Conservation (phyloP, 164 flowering plant genomes). For the Stephania japonica region DNA sequence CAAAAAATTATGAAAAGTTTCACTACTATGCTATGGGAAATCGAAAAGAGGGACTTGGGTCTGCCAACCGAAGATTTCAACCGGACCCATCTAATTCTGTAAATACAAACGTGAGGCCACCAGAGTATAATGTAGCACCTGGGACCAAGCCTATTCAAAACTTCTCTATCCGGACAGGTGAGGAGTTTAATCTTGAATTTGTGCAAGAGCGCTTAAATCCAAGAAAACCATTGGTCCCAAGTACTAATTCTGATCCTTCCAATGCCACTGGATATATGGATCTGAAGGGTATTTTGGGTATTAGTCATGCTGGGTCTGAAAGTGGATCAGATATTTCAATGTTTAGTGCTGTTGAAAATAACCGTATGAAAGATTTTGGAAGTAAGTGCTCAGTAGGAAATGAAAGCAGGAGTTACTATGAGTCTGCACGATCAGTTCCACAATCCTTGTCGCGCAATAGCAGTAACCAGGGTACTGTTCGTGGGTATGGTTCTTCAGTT, state of each 20-base stretch:
- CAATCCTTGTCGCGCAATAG: constrained; percentile 34
- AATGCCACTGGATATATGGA: constrained; percentile 46
- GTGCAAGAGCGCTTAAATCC: constrained; percentile 68
- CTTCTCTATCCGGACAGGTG: constrained; percentile 91
- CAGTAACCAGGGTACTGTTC: constrained; percentile 30
- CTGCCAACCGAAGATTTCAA: constrained; percentile 35
- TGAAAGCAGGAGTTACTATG: constrained; percentile 32
- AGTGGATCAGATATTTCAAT: constrained; percentile 58
- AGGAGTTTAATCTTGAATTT: constrained; percentile 89
- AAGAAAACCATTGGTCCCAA: constrained; percentile 33
- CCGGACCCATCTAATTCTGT: constrained; percentile 38
- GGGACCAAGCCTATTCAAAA: constrained; percentile 54
- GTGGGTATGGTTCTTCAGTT: constrained; percentile 46
- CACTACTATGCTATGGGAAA: constrained; percentile 28
- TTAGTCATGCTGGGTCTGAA: constrained; percentile 50
- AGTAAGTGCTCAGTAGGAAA: constrained; percentile 29
- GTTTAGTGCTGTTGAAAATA: constrained; percentile 32
- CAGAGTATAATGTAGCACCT: constrained; percentile 32
- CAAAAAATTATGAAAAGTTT: constrained; percentile 33
- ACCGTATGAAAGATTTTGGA: constrained; percentile 33
- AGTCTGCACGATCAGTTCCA: constrained; percentile 35
- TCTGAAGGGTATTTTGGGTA: constrained; percentile 50
- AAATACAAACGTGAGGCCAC: constrained; percentile 41
- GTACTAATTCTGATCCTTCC: constrained; percentile 32
- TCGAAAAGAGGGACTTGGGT: constrained; percentile 36